Evolutionary conservation across 2,329 filamentous ascomycete species (phyloP).

Genomic region (Cytospora mali): DNA sequence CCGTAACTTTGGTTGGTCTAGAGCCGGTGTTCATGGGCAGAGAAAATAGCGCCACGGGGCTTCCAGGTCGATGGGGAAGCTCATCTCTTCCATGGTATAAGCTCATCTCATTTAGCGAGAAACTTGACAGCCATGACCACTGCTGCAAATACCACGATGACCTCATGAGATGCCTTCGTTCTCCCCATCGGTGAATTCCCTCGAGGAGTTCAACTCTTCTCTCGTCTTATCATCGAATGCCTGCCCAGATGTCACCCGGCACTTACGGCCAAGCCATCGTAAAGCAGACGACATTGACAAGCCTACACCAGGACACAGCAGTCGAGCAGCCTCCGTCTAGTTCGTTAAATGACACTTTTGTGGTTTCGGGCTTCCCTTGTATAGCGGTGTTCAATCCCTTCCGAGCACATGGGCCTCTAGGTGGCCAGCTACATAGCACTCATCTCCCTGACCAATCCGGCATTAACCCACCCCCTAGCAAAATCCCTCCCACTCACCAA

Average conservation of each 20-base stretch:
- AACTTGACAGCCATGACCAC: background rate
- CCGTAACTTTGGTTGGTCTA: background rate
- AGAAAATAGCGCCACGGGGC: background rate
- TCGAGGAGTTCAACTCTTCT: background rate
- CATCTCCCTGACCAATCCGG: constrained; percentile 40
- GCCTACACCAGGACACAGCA: background rate
- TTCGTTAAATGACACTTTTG: background rate
- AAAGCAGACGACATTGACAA: background rate
- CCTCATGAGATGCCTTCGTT: background rate
- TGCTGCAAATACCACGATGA: background rate
- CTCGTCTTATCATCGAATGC: too few species aligned
- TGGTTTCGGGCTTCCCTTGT: too few species aligned
- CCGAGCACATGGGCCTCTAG: background rate
- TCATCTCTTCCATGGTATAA: background rate
- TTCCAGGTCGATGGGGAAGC: background rate
- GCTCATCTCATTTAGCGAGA: background rate
- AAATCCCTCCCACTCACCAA: constrained; percentile 45
- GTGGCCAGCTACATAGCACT: constrained; percentile 8
- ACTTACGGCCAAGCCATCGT: background rate
- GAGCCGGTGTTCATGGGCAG: background rate
- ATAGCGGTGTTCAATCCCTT: too few species aligned
- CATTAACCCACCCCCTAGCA: constrained; percentile 46
- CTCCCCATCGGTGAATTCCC: background rate
- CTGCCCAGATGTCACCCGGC: too few species aligned
- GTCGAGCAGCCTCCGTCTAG: background rate